Evolutionary conservation across 306 rosid species (phyloP).

Genomic region (Trichosanthes cucumerina): DNA sequence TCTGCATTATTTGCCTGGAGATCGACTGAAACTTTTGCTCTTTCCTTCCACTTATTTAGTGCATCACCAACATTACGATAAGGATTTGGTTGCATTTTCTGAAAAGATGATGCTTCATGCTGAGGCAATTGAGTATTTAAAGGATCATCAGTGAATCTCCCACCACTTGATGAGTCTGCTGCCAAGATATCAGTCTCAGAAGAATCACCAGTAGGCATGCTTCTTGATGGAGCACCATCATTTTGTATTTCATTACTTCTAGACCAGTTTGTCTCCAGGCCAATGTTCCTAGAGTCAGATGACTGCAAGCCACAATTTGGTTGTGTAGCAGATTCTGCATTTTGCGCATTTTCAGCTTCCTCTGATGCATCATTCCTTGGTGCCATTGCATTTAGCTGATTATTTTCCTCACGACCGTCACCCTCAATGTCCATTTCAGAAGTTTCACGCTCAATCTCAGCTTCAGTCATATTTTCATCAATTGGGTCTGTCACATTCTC

Average conservation of each 20-base stretch:
- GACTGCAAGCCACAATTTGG: conserved; percentile 36
- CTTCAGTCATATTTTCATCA: conserved; percentile 68
- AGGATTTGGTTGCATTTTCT: conserved; percentile 65
- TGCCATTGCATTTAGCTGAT: conserved; percentile 26
- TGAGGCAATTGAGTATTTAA: conserved; percentile 26
- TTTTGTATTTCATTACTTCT: conserved; percentile 28
- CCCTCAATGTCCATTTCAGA: conserved; percentile 38
- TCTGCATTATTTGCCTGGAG: conserved; percentile 33
- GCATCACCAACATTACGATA: conserved; percentile 64
- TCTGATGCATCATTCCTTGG: conserved; percentile 29
- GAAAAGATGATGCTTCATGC: conserved; percentile 29
- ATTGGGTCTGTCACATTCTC: conserved; percentile 32
- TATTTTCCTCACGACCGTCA: conserved; percentile 34
- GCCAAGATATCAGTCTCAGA: conserved; percentile 44
- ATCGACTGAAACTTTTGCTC: conserved; percentile 55
- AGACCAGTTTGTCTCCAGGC: conserved; percentile 39
- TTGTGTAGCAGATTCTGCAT: conserved; percentile 35
- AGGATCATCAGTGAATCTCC: conserved; percentile 37
- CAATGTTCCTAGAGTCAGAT: conserved; percentile 27
- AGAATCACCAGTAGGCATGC: conserved; percentile 42
- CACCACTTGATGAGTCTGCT: conserved; percentile 49
- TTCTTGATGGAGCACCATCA: conserved; percentile 42
- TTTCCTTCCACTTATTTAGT: conserved; percentile 62
- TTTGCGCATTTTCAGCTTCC: conserved; percentile 28
- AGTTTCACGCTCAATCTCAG: conserved; percentile 30